Evolutionary conservation across 1,284 basidiomycete genomes (phyloP).

Genomic region (Ceratobasidium papillatum): DNA sequence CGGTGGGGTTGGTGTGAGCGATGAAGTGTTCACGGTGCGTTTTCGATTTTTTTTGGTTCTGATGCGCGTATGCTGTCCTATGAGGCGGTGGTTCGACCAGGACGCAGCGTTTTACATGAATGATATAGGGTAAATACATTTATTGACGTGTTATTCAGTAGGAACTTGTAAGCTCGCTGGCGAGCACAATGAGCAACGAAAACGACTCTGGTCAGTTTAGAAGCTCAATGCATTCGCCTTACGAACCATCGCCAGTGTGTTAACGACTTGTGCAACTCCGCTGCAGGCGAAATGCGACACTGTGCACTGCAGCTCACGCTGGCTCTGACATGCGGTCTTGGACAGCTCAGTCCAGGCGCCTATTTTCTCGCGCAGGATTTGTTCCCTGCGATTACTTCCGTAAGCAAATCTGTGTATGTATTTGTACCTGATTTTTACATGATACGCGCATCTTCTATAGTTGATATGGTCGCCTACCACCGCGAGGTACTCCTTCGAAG

Average conservation of each 20-base stretch:
- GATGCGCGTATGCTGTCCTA: no score
- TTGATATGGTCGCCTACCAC: slow-evolving; percentile 61
- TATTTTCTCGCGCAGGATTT: slow-evolving; percentile 70
- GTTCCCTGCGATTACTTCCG: slow-evolving; percentile 62
- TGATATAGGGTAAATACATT: not conserved
- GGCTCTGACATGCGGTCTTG: slow-evolving; percentile 64
- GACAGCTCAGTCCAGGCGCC: slow-evolving; percentile 70
- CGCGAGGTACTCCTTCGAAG: slow-evolving; percentile 65
- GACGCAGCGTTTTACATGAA: not conserved
- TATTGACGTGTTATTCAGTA: slow-evolving; percentile 47
- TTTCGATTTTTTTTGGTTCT: not conserved
- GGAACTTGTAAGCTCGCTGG: slow-evolving; percentile 60
- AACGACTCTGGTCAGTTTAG: slow-evolving; percentile 56
- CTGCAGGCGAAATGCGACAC: slow-evolving; percentile 54
- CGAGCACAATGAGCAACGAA: slow-evolving; percentile 58
- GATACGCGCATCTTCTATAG: not conserved
- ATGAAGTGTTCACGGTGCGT: slow-evolving; percentile 64
- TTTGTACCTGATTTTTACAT: not conserved
- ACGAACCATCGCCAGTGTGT: no score
- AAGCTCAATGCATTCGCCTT: slow-evolving; percentile 1
- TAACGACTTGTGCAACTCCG: no score
- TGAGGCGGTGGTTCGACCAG: not conserved
- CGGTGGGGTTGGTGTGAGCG: slow-evolving; percentile 65
- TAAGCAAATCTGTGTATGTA: slow-evolving; percentile 49
- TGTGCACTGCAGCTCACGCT: slow-evolving; percentile 64